Evolutionary conservation across 2,329 filamentous ascomycete species (phyloP).

Genomic region (Penicillium capsulatum): DNA sequence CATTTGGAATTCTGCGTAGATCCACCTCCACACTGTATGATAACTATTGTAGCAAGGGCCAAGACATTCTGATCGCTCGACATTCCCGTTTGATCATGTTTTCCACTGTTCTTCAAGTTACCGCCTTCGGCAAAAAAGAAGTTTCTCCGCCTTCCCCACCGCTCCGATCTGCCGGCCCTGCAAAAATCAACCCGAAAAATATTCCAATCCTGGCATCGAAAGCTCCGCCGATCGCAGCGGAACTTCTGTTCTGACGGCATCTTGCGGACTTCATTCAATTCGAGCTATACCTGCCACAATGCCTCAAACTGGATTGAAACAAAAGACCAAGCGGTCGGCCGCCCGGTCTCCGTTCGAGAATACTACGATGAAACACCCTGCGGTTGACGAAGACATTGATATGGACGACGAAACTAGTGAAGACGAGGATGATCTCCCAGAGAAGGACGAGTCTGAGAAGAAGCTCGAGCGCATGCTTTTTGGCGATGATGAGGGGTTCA

Average conservation of each 20-base stretch:
- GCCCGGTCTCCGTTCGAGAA: slow-evolving; percentile 24
- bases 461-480: slow-evolving; percentile 86
- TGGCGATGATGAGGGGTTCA: slow-evolving; percentile 79
- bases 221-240: slow-evolving; percentile 13
- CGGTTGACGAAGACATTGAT: slow-evolving; percentile 23
- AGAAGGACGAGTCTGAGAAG: slow-evolving; percentile 78
- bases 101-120: no score
- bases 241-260: slow-evolving; percentile 1
- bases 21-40: no score
- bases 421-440: slow-evolving; percentile 38
- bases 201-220: slow-evolving; percentile 23
- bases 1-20: no score
- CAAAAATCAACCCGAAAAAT: slow-evolving; percentile 34
- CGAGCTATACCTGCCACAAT: slow-evolving; percentile 16
- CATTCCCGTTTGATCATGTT: no score
- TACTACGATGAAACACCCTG: slow-evolving; percentile 12
- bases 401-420: slow-evolving; percentile 25
- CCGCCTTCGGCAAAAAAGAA: not conserved
- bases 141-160: slow-evolving; percentile 26
- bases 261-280: not conserved
- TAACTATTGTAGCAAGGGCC: no score
- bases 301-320: slow-evolving; percentile 27
- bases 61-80: no score
- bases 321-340: slow-evolving; percentile 28
- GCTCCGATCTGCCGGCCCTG: slow-evolving; percentile 27